Base-by-base conservation (phyloP, 306 rosid species). In the Cucumis melo region DNA sequence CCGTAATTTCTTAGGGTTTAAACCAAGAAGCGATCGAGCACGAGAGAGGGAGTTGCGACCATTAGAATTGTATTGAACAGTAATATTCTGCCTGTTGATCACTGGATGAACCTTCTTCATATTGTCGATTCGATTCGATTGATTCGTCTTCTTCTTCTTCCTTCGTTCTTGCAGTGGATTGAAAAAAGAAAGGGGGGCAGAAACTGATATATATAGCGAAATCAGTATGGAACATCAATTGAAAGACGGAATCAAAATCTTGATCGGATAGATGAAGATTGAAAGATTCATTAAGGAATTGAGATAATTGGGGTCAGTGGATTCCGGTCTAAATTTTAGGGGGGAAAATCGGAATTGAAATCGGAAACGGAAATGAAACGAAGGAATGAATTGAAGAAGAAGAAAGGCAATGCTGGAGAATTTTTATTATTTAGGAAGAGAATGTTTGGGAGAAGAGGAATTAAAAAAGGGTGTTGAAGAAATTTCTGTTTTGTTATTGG, bases 51-150 rank as follows among this genome's bases (percentile, higher is more conserved):
- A 77, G 78, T 62, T 81, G 15, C 89, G 77, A 0, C 78, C 59
- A 48, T 58, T 80, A 46, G 82, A 81, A n/a, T 84, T 84, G 83
- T 83, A 91, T 73, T 88, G 96, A 80, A 91, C 79, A 36, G 96
- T 84, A 87, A 91, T 86, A 88, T 91, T 91, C 78, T 90, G 96
- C 77, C 88, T 87, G 81, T 82, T 79, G 17, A 92, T 90, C 65
- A 85, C 80, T 21, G 98, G 96, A 65, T 89, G 97, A 63, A 91
- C 88, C 94, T 93, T 94, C 97, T 87, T 94, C 80, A 77, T 81
- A 21, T 17, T 14, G 17, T 77, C 75, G 57, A 46, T 24, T 61
- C 3, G 57, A 46, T 24, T 61, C 3, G 41, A 60, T 58, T 32
- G 3, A 2, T 32, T 32, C 36, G 3, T 32, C 36, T 32, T 32